phyloP scores from a whole-genome alignment of 805 yeast genomes.

The Starmerella ratchasimensis region DNA sequence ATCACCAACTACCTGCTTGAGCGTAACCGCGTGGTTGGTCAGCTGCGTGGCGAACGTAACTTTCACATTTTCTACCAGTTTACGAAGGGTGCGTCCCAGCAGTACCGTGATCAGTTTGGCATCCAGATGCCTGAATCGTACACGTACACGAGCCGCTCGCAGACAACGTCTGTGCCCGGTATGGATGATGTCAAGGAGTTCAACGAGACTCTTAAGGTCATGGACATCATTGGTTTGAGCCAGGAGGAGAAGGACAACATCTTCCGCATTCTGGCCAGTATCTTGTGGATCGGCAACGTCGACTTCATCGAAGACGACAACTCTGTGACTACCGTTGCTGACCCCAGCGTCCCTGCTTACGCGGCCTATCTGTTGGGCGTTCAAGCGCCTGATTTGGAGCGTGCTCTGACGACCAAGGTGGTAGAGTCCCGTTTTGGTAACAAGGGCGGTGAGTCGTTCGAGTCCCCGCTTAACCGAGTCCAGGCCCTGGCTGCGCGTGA shows the following conservation, averaged over 20 bases:
- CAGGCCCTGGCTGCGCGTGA: constrained; percentile 90
- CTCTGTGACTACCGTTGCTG: constrained; percentile 73
- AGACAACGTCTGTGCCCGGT: constrained; percentile 74
- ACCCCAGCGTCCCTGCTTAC: constrained; percentile 81
- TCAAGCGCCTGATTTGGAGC: constrained; percentile 48
- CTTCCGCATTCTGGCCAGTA: constrained; percentile 68
- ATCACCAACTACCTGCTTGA: constrained; percentile 90
- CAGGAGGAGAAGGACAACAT: constrained; percentile 81
- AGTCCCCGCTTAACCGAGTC: constrained; percentile 77
- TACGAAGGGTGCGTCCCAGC: constrained; percentile 78
- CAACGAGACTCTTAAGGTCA: constrained; percentile 68
- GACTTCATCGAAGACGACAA: constrained; percentile 64
- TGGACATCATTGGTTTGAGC: constrained; percentile 72
- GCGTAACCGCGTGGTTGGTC: constrained; percentile 94
- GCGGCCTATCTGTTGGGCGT: constrained; percentile 86
- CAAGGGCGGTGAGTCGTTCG: constrained; percentile 83
- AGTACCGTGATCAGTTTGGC: constrained; percentile 72
- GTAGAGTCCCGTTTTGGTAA: constrained; percentile 85
- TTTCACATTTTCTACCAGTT: constrained; percentile 95
- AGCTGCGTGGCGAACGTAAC: constrained; percentile 80
- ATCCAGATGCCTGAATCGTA: constrained; percentile 91
- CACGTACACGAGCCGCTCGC: constrained; percentile 72
- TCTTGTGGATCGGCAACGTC: constrained; percentile 90
- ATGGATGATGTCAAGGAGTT: constrained; percentile 75
- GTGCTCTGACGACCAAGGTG: constrained; percentile 62